phyloP scores from a whole-genome alignment of 1,284 basidiomycete species.

The Apiotrichum gamsii region DNA sequence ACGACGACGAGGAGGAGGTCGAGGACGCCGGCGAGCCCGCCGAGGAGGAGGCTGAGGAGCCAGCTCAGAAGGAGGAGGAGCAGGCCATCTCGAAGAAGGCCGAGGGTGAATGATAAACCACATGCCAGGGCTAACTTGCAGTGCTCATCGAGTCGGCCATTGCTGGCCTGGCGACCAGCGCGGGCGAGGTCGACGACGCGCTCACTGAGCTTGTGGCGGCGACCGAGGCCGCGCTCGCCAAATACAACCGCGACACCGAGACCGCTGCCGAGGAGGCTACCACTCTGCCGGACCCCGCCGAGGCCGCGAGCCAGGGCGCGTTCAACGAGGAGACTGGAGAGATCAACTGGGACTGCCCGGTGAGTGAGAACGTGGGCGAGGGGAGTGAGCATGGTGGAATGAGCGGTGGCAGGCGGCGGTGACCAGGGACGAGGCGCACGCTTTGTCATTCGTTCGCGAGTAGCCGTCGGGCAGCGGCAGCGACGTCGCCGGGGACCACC shows the following conservation, averaged over 20 bases:
- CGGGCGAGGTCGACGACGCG: constrained; percentile 4
- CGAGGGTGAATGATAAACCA: background rate
- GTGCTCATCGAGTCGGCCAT: background rate
- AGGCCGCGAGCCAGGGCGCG: constrained; percentile 45
- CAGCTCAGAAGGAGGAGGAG: background rate
- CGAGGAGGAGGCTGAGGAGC: constrained; percentile 4
- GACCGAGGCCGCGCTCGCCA: constrained; percentile 11
- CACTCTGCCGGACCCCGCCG: constrained; percentile 1
- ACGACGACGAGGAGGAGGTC: constrained; percentile 1
- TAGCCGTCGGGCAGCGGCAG: no score
- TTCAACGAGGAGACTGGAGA: constrained; percentile 91
- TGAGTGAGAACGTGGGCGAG: constrained; percentile 17
- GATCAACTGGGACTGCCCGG: constrained; percentile 96
- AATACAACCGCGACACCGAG: background rate
- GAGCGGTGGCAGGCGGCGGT: no score
- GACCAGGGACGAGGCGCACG: no score
- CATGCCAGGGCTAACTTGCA: background rate
- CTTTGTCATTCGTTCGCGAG: no score
- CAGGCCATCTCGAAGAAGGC: background rate
- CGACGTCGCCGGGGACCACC: no score
- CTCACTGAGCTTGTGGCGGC: constrained; percentile 5
- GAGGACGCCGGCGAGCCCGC: constrained; percentile 4
- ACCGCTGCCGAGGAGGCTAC: background rate
- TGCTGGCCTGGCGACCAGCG: background rate
- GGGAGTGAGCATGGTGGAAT: background rate